Evolutionary conservation across 176 grass and related monocot genomes (phyloP).

Genomic region (Ampelocalamus luodianensis): DNA sequence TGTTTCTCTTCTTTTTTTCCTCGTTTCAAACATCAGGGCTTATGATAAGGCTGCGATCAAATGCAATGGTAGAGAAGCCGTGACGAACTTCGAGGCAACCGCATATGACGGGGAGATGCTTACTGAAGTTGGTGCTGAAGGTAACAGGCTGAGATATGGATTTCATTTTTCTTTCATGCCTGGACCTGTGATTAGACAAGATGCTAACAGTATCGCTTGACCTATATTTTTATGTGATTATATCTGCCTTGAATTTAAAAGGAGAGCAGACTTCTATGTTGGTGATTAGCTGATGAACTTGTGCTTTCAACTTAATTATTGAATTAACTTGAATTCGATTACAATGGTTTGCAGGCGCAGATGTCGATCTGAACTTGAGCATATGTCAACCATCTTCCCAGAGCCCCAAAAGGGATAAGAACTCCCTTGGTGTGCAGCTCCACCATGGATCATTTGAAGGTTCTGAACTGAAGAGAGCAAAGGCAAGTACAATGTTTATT

Average conservation of each 20-base stretch:
- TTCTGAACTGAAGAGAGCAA: constrained; percentile 56
- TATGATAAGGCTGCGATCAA: constrained; percentile 99
- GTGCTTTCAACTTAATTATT: background rate
- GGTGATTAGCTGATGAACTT: constrained; percentile 1
- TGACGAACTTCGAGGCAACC: constrained; percentile 91
- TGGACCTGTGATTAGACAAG: background rate
- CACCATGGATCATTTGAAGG: constrained; percentile 56
- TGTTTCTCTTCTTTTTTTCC: constrained; percentile 35
- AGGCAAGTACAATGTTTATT: constrained; percentile 32
- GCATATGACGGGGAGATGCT: constrained; percentile 74
- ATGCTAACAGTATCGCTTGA: background rate
- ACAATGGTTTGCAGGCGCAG: constrained; percentile 39
- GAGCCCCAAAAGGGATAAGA: constrained; percentile 70
- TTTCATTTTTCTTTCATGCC: background rate
- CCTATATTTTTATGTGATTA: background rate
- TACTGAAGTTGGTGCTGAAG: constrained; percentile 57
- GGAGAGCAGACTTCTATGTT: background rate
- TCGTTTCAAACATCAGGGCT: constrained; percentile 65
- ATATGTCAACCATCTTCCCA: constrained; percentile 80
- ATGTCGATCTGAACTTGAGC: constrained; percentile 89
- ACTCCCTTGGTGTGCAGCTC: constrained; percentile 53
- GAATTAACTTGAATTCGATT: background rate
- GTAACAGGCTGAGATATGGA: constrained; percentile 38
- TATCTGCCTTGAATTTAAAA: background rate
- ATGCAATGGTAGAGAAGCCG: constrained; percentile 93